Percentiles rank a stretch among this genome's conserved stretches.
These are phyloP conservation scores for Wickerhamomyces sp. DNA, from an alignment of 1,139 yeast species.

Conservation along the genomic window DNA sequence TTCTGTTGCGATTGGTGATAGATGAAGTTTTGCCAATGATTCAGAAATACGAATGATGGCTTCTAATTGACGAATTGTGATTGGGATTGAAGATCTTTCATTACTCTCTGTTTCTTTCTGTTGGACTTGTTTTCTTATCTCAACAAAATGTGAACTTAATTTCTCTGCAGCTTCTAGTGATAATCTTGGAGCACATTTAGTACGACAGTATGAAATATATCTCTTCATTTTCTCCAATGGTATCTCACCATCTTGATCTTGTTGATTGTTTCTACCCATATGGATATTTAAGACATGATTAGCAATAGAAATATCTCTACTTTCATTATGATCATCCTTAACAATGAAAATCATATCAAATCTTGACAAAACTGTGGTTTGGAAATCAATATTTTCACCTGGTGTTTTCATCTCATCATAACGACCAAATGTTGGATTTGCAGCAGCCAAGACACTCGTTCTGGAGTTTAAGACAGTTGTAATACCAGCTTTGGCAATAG, in stretches of 20 bases:
- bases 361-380: constrained; percentile 92
- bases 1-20: constrained; percentile 80
- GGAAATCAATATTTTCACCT: constrained; percentile 97
- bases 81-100: constrained; percentile 93
- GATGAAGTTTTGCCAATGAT: constrained; percentile 80
- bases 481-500: constrained; percentile 99
- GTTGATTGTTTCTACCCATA: constrained; percentile 56
- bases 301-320: constrained; percentile 85
- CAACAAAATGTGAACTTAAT: constrained; percentile 90
- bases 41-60: constrained; percentile 96
- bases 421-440: constrained; percentile 94
- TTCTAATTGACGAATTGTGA: constrained; percentile 95
- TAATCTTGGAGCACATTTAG: constrained; percentile 89
- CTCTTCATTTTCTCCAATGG: constrained; percentile 89
- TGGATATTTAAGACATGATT: constrained; percentile 94
- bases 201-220: constrained; percentile 84
- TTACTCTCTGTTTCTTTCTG: constrained; percentile 76
- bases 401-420: constrained; percentile 95
- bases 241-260: constrained; percentile 72
- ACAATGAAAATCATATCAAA: constrained; percentile 98
- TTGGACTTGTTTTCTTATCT: constrained; percentile 80
- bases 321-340: constrained; percentile 88
- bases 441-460: constrained; percentile 95
- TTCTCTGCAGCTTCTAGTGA: constrained; percentile 88
- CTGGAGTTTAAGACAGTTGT: constrained; percentile 94